Base-by-base conservation (phyloP, 2,329 filamentous ascomycete genomes). In the Monilinia fructigena region DNA sequence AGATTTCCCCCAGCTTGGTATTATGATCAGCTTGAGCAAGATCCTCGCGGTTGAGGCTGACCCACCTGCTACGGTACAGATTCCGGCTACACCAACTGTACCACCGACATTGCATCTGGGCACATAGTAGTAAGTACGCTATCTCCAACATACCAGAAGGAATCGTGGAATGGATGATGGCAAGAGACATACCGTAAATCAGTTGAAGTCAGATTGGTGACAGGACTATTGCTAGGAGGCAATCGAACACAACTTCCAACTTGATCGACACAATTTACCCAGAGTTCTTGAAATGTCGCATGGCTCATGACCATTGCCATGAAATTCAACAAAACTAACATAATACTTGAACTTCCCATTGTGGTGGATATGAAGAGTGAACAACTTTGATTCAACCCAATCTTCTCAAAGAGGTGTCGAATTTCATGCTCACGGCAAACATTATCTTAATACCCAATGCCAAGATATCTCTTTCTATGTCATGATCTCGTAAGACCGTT, bases 161-260 rank as follows among this genome's bases (percentile, higher is more conserved):
- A 47, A 55, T 40, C 6, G 11, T 14, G n/a, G 23, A 20, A 50
- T 11, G 14, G 26, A 26, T 2, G 5, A 4, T 50, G 8, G n/a
- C 8, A 26, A n/a, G 23, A n/a, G 26, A 12, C 45, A 18, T 59
- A 65, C 63, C 55, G 53, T n/a, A 63, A 55, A 73, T 81, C 80
- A 64, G 78, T 76, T 54, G 80, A 80, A 56, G 72, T 80, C 52
- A 84, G 82, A 69, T 80, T 77, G 16, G 78, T 80, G 7, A 86
- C 78, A 4, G 84, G 83, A 16, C 74, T 81, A 77, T 86, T 88
- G 73, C 76, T 81, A 0, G 74, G 60, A 0, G 83, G 83, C 0
- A 82, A 66, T 63, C 84, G 80, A 47, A 80, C 82, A 70, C 83
- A 86, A 40, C 66, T 78, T 73, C 72, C 79, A 76, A 70, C 79